Evolutionary conservation across 2,329 filamentous ascomycete genomes (phyloP).

Genomic region (Clonostachys sp.): DNA sequence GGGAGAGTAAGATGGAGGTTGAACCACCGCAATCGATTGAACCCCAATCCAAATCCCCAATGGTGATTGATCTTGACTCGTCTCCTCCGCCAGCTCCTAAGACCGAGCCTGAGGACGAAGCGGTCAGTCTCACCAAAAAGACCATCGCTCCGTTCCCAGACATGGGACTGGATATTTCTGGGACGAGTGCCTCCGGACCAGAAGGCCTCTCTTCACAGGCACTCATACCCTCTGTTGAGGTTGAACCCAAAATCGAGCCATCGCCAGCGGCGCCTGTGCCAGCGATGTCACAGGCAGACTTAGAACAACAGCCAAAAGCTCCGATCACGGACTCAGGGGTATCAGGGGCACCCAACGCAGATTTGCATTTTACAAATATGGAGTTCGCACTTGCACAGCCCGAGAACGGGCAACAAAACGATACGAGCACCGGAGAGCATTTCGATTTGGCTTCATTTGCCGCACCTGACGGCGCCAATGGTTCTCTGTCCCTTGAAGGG

Average conservation of each 20-base stretch:
- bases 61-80: slow-evolving; percentile 28
- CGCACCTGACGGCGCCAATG: too few relatives aligned
- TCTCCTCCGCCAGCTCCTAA: slow-evolving; percentile 17
- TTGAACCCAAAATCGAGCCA: too few relatives aligned
- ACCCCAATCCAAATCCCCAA: slow-evolving; percentile 25
- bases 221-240: too few relatives aligned
- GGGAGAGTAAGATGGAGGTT: background rate
- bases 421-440: background rate
- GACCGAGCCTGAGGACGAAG: slow-evolving; percentile 11
- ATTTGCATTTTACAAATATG: slow-evolving; percentile 52
- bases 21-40: slow-evolving; percentile 20
- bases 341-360: slow-evolving; percentile 18
- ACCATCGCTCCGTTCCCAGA: slow-evolving; percentile 51
- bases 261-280: slow-evolving; percentile 6
- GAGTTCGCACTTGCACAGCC: slow-evolving; percentile 47
- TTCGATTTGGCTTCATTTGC: too few relatives aligned
- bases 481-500: too few relatives aligned
- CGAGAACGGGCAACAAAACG: slow-evolving; percentile 14
- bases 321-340: slow-evolving; percentile 4
- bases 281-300: slow-evolving; percentile 6
- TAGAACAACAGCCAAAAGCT: background rate
- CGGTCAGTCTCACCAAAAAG: slow-evolving; percentile 13
- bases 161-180: slow-evolving; percentile 42
- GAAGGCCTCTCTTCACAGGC: too few relatives aligned
- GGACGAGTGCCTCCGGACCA: background rate